Percentiles rank a stretch among this genome's conserved stretches.
These are phyloP conservation scores for Xylariaceae sp. DNA, from an alignment of 2,329 filamentous ascomycete species.

Conservation along the genomic window DNA sequence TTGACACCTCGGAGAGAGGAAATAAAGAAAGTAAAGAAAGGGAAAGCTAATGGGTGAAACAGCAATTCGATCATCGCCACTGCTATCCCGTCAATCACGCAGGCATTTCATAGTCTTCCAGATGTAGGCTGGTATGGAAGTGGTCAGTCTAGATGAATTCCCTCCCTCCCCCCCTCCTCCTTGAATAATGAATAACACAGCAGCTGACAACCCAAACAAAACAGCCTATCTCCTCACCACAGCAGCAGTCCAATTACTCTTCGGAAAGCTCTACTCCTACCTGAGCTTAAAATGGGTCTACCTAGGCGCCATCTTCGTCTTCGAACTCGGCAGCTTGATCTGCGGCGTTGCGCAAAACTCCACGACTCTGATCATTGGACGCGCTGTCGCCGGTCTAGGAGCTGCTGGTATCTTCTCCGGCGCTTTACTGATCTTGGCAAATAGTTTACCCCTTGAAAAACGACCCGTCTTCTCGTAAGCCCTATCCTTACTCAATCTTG, in stretches of 20 bases:
- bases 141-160: constrained; percentile 17
- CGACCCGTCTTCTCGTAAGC: constrained; percentile 21
- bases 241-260: constrained; percentile 34
- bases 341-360: constrained; percentile 31
- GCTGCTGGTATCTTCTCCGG: constrained; percentile 40
- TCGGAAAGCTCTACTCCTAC: constrained; percentile 38
- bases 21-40: not conserved
- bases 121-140: constrained; percentile 47
- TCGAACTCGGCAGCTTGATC: constrained; percentile 37
- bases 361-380: constrained; percentile 28
- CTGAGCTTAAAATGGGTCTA: constrained; percentile 36
- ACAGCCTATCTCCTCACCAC: constrained; percentile 37
- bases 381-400: constrained; percentile 31
- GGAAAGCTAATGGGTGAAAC: constrained; percentile 15
- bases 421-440: constrained; percentile 32
- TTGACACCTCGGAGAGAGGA: not conserved
- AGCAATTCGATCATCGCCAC: constrained; percentile 37
- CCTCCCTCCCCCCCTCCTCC: not conserved
- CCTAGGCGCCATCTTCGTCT: constrained; percentile 34
- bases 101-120: constrained; percentile 36
- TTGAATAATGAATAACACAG: not conserved
- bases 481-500: no score
- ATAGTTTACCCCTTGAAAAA: constrained; percentile 26
- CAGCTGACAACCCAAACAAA: not conserved
- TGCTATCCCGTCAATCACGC: constrained; percentile 38